Evolutionary conservation across 2,329 filamentous ascomycete genomes (phyloP).

Genomic region (Xylariaceae sp.): DNA sequence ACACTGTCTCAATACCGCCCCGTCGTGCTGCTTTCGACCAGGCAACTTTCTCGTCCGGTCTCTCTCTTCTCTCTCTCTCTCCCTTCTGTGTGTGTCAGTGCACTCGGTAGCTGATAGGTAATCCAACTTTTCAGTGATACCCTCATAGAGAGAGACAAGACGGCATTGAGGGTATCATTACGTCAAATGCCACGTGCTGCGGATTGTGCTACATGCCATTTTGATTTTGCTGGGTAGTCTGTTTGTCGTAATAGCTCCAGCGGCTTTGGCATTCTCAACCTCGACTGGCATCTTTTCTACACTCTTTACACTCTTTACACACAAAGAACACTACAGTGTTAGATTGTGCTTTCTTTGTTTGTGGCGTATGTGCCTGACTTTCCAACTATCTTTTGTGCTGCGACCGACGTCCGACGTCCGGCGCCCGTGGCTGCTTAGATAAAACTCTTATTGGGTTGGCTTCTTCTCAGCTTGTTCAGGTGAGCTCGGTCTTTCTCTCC

Average conservation of each 20-base stretch:
- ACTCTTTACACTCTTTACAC: no score
- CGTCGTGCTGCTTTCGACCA: constrained; percentile 1
- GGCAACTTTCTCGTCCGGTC: not conserved
- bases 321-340: not conserved
- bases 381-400: no score
- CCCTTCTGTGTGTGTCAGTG: not conserved
- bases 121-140: not conserved
- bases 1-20: constrained; percentile 9
- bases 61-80: not conserved
- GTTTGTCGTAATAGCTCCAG: no score
- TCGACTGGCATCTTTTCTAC: no score
- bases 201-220: no score
- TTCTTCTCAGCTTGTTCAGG: not conserved
- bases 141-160: not conserved
- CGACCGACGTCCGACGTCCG: no score
- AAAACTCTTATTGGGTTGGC: constrained; percentile 1
- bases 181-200: not conserved
- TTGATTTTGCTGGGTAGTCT: no score
- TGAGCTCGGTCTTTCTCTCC: not conserved
- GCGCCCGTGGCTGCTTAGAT: constrained; percentile 3
- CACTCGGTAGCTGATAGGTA: not conserved
- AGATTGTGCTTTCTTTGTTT: not conserved
- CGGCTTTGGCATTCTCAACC: no score
- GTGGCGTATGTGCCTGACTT: no score
- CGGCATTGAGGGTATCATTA: not conserved